Evolutionary conservation across 345 rosid species (phyloP).

Genomic region (Orychophragmus violaceus): DNA sequence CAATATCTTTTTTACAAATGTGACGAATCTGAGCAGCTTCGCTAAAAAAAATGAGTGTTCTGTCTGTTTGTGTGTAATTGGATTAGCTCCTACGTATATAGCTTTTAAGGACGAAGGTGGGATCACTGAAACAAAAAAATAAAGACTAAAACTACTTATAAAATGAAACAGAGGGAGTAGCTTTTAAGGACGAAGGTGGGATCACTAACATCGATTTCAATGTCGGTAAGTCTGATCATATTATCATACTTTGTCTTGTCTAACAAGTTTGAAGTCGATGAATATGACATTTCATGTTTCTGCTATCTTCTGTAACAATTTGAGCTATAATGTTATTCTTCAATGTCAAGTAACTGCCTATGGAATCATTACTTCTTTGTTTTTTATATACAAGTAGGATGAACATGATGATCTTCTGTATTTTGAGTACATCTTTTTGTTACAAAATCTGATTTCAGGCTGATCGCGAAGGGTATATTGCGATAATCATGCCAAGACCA

Average conservation of each 20-base stretch:
- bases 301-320: background rate
- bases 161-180: no score
- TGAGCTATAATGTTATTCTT: background rate
- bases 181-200: no score
- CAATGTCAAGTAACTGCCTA: background rate
- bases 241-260: background rate
- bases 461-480: constrained; percentile 83
- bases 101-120: constrained; percentile 87
- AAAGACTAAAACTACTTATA: no score
- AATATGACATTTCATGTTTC: background rate
- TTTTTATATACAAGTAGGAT: background rate
- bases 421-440: background rate
- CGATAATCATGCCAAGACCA: constrained; percentile 85
- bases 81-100: constrained; percentile 69
- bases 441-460: constrained; percentile 42
- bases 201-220: constrained; percentile 74
- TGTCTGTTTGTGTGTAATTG: constrained; percentile 85
- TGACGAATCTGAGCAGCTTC: no score
- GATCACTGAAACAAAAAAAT: no score
- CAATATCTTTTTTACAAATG: no score
- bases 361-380: background rate
- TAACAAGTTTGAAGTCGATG: background rate
- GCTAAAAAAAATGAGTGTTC: no score
- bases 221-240: constrained; percentile 96
- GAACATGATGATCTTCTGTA: background rate